Evolutionary conservation across 371 early-diverging fungal genomes (phyloP).

Genomic region (Apophysomyces ossiformis): DNA sequence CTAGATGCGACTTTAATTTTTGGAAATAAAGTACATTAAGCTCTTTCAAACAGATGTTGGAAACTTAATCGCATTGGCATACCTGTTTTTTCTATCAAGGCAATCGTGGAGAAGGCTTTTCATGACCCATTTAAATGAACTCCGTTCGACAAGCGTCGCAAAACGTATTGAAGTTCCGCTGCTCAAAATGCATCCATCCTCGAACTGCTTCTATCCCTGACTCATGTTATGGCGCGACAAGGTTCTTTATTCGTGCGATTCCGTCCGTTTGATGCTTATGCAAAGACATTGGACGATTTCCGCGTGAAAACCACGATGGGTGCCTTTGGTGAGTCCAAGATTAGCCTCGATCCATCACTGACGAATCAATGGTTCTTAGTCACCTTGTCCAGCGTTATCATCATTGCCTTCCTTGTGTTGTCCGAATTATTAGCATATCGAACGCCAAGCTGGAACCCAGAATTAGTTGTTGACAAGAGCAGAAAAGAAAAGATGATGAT

Average conservation of each 20-base stretch:
- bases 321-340: slow-evolving; percentile 65
- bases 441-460: slow-evolving; percentile 68
- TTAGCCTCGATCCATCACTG: neutral
- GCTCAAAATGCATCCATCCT: no score
- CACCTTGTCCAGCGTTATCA: slow-evolving; percentile 75
- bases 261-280: slow-evolving; percentile 89
- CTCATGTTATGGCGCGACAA: slow-evolving; percentile 33
- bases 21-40: no score
- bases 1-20: no score
- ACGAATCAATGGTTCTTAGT: slow-evolving; percentile 48
- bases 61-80: no score
- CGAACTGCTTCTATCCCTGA: no score
- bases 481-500: slow-evolving; percentile 91
- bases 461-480: slow-evolving; percentile 83
- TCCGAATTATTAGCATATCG: slow-evolving; percentile 86
- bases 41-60: no score
- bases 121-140: no score
- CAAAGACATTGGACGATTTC: slow-evolving; percentile 96
- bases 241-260: slow-evolving; percentile 53
- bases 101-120: no score
- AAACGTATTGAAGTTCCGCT: no score
- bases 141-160: no score
- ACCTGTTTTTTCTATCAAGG: no score
- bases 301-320: slow-evolving; percentile 88
- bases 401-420: slow-evolving; percentile 76